Percentiles rank a stretch among this genome's conserved stretches.
Conservation (phyloP, 1,139 yeast genomes). For the Yamadazyma kanchanaburiensis region DNA sequence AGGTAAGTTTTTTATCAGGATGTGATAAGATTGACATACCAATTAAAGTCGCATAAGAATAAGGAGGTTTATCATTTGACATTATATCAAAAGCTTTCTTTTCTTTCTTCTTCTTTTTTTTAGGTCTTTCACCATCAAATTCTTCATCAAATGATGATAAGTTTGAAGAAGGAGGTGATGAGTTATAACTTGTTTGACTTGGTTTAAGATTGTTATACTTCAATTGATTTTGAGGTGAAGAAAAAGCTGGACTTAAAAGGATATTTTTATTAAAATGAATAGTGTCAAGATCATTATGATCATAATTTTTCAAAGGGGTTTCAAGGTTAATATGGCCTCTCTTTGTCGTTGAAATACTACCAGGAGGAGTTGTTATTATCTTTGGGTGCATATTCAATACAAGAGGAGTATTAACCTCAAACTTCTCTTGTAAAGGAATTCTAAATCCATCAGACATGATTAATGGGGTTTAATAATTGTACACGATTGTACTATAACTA, state of each 20-base stretch:
- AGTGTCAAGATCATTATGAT: constrained; percentile 6
- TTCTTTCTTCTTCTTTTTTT: constrained; percentile 13
- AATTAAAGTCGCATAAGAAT: constrained; percentile 88
- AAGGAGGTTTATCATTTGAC: constrained; percentile 77
- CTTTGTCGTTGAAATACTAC: constrained; percentile 14
- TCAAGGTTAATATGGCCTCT: constrained; percentile 10
- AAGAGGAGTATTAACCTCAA: constrained; percentile 16
- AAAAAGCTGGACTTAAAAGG: constrained; percentile 46
- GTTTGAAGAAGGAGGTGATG: constrained; percentile 6
- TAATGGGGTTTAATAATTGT: too few species aligned
- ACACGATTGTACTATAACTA: too few species aligned
- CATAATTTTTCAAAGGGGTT: constrained; percentile 16
- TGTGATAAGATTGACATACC: constrained; percentile 92
- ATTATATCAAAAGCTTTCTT: constrained; percentile 28
- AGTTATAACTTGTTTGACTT: not conserved
- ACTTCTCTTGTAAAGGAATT: constrained; percentile 15
- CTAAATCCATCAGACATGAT: constrained; percentile 15
- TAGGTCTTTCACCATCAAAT: constrained; percentile 15
- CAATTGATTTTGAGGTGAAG: constrained; percentile 36
- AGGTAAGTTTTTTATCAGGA: constrained; percentile 73
- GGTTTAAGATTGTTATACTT: constrained; percentile 4
- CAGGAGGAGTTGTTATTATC: constrained; percentile 39
- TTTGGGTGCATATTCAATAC: constrained; percentile 11
- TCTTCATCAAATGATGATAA: constrained; percentile 16
- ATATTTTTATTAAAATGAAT: constrained; percentile 6